Evolutionary conservation across 805 yeast species (phyloP).

Genomic region (Suhomyces canberraensis): DNA sequence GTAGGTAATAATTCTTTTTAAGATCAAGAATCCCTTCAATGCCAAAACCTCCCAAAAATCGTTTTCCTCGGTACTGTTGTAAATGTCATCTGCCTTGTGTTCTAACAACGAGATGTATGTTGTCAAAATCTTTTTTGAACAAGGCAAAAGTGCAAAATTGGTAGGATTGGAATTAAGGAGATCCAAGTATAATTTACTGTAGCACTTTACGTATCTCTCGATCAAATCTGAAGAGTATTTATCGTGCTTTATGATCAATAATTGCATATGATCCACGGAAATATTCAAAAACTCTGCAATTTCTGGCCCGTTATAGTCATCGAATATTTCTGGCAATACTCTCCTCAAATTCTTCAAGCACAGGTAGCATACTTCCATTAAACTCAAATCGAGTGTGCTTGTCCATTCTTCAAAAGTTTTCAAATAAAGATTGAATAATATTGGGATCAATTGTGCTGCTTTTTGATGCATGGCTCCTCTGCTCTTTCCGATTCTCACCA

Average conservation of each 20-base stretch:
- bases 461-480: constrained; percentile 73
- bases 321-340: constrained; percentile 72
- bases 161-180: constrained; percentile 62
- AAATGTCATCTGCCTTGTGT: constrained; percentile 62
- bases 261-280: constrained; percentile 57
- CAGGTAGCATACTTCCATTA: constrained; percentile 73
- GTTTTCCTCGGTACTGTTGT: constrained; percentile 53
- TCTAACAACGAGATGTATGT: constrained; percentile 60
- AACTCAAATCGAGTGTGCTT: constrained; percentile 43
- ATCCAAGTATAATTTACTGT: constrained; percentile 68
- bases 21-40: constrained; percentile 59
- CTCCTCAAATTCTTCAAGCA: constrained; percentile 74
- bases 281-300: constrained; percentile 51
- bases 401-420: constrained; percentile 65
- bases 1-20: constrained; percentile 63
- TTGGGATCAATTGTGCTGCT: constrained; percentile 59
- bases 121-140: constrained; percentile 57
- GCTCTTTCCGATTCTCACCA: constrained; percentile 81
- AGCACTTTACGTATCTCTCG: constrained; percentile 71
- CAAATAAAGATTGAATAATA: constrained; percentile 57
- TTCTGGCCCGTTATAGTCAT: constrained; percentile 56
- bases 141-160: constrained; percentile 65
- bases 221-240: constrained; percentile 45
- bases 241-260: constrained; percentile 53
- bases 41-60: constrained; percentile 75